Percentiles rank a stretch among this genome's conserved stretches.
These are phyloP conservation scores for Barbarea vulgaris DNA, from an alignment of 345 rosid genomes.

Conservation along the genomic window DNA sequence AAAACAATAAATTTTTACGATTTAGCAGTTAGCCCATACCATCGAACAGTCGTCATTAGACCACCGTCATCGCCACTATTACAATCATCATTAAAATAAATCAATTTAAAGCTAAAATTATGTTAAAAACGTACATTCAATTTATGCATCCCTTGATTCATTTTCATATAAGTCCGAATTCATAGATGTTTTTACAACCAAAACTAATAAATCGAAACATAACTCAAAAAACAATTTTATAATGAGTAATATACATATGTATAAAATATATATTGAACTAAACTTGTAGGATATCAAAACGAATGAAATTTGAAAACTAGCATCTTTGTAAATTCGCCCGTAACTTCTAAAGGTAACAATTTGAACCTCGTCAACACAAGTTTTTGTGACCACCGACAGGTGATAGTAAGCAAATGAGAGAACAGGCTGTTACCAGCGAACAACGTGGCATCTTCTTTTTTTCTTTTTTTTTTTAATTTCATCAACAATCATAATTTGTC, in stretches of 20 bases:
- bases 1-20: background rate
- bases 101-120: too few species aligned
- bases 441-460: constrained; percentile 28
- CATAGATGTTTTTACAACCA: background rate
- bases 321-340: background rate
- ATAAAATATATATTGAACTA: background rate
- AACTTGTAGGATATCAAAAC: background rate
- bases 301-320: background rate
- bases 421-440: constrained; percentile 35
- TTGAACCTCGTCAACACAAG: background rate
- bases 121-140: background rate
- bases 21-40: background rate
- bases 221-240: background rate
- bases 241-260: background rate
- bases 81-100: background rate
- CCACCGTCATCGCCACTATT: background rate
- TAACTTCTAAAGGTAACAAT: background rate
- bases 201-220: background rate
- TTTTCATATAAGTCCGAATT: background rate
- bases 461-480: background rate
- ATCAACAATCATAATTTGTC: constrained; percentile 18
- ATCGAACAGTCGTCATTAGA: background rate
- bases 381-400: constrained; percentile 28
- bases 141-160: background rate
- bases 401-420: background rate